Conservation (phyloP, 768 basidiomycete species). For the Rhizopogon vulgaris region DNA sequence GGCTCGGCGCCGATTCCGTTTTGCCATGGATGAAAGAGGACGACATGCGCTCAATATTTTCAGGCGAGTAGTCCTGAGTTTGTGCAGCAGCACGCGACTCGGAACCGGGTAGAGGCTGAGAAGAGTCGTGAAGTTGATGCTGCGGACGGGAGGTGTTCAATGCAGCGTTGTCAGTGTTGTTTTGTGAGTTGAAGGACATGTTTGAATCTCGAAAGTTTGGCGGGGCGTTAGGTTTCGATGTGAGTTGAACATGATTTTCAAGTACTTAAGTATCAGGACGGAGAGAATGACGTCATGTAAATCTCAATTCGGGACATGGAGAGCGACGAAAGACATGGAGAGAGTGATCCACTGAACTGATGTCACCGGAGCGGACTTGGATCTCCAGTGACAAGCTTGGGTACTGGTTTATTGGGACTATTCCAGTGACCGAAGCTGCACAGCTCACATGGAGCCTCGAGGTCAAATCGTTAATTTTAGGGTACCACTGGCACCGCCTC, state of each 20-base stretch:
- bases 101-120: constrained; percentile 43
- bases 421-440: no score
- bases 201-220: background rate
- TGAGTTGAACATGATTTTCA: background rate
- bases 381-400: no score
- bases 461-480: no score
- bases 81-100: constrained; percentile 20
- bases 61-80: constrained; percentile 32
- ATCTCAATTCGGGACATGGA: no score
- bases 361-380: no score
- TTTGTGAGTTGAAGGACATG: constrained; percentile 6
- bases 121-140: constrained; percentile 42
- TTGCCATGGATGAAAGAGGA: background rate
- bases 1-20: background rate
- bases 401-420: no score
- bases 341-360: no score
- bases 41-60: constrained; percentile 30
- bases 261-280: no score
- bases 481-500: no score
- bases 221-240: background rate
- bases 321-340: no score
- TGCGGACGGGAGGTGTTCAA: constrained; percentile 17
- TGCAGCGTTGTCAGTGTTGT: constrained; percentile 3
- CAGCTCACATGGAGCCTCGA: no score
- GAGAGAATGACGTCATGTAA: no score